Evolutionary conservation across 2,329 filamentous ascomycete genomes (phyloP), one percentile per base, ranked within the genome.

Genomic region (Stachybotrys chlorohalonatus): DNA sequence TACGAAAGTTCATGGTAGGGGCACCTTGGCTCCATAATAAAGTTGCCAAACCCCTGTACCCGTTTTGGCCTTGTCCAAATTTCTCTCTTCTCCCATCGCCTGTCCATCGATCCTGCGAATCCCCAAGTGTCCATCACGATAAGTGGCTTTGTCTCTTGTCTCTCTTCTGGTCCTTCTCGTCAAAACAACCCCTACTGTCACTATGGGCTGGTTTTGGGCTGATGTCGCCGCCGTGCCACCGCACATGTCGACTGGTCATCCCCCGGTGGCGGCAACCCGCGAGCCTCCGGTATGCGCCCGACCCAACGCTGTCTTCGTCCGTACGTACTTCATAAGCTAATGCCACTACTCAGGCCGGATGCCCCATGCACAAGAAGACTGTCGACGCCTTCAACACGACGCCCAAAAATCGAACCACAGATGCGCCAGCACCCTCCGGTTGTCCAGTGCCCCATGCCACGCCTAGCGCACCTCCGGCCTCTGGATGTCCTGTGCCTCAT

Each of bases 171-270:
- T 55, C 24, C 51, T 52, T 56, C 49, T 30, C 51, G 30, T 13
- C 49, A 36, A 31, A 32, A 24, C 17, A 46, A 46, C 52, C 13
- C 39, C 52, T 3, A 9, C 52, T 52, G 24, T 60, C 57, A 58
- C 45, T 56, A 85, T 84, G 82, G 82, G 82, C 60, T 84, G 81
- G 81, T 85, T 85, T 63, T 85, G 82, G 82, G 78, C 81, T 57
- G 81, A 84, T 58, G 58, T 70, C 56, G 52, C 70, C 49, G 64
- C 75, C 54, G 61, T 69, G 17, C 57, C 68, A n/a, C 64, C 64
- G 58, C 66, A 62, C 49, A 63, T 67, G 47, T 66, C 70, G 36
- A 60, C 63, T 52, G 65, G 68, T 55, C 70, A 71, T 59, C 66
- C 67, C 51, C 52, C 62, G 6, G 57, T 66, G 39, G 47, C 62